phyloP scores from a whole-genome alignment of 345 rosid species.

The Rhizophora mangle region DNA sequence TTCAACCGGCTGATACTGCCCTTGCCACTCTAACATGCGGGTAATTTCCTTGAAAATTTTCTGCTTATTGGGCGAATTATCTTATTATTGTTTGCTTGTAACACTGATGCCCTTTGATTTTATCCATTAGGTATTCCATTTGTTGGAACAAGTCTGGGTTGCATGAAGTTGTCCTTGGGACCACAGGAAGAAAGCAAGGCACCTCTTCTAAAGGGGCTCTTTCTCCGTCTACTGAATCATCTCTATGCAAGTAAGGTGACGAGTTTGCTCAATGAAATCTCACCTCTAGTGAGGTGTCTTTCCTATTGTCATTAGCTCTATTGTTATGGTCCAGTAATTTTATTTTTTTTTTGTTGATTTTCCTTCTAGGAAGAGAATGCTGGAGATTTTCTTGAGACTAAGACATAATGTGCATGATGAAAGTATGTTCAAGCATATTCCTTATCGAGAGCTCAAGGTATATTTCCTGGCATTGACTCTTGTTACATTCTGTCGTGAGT shows the following conservation, averaged over 20 bases:
- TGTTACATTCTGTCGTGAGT: not conserved
- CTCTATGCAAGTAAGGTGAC: constrained; percentile 74
- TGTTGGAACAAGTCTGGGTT: constrained; percentile 87
- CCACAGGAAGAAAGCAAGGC: constrained; percentile 94
- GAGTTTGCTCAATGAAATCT: constrained; percentile 11
- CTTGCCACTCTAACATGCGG: constrained; percentile 86
- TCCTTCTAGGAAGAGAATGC: constrained; percentile 46
- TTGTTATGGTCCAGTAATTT: not conserved
- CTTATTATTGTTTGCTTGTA: constrained; percentile 13
- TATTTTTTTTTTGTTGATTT: not conserved
- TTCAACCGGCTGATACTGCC: constrained; percentile 86
- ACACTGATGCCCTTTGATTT: constrained; percentile 11
- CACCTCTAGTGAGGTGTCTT: not conserved
- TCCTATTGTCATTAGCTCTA: not conserved
- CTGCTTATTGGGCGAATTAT: constrained; percentile 1
- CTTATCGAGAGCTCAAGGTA: constrained; percentile 85
- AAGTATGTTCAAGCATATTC: constrained; percentile 25
- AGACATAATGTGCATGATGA: constrained; percentile 24
- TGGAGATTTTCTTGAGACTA: constrained; percentile 51
- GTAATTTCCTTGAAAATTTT: constrained; percentile 29
- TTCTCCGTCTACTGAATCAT: constrained; percentile 73
- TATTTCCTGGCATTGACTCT: constrained; percentile 2
- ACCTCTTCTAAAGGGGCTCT: constrained; percentile 81
- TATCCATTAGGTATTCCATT: constrained; percentile 60
- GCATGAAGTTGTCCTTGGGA: constrained; percentile 91